Base-by-base conservation (phyloP, 176 grass and related monocot genomes). In the Saccharum spontaneum region DNA sequence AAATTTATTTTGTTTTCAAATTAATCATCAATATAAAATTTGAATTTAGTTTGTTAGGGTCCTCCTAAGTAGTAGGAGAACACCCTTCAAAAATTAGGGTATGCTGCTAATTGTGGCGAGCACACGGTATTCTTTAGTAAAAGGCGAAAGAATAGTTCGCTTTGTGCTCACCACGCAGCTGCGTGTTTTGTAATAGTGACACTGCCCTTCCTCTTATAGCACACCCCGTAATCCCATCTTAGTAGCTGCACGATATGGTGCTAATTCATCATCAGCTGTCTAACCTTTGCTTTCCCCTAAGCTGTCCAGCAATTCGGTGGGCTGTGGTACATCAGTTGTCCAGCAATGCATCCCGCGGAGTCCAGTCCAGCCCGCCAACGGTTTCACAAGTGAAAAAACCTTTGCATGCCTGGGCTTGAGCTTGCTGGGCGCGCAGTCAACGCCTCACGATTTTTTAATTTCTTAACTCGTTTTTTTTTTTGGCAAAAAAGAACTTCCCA, bases 111-210 rank as follows among this genome's bases (percentile, higher is more conserved):
- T 3, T 75, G n/a, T 79, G 68, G 59, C 38, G 67, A 11, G 78
- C 89, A 89, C 89, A 97, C 86, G 84, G 86, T 93, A 97, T 91
- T 91, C 91, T 97, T 97, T 93, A 90, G 91, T 97, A 90, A 90
- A 94, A 92, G 91, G 85, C 85, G 89, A 94, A 97, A 97, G 79
- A 94, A 94, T 92, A 92, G 87, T 87, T 92, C 83, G 71, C 87
- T 92, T 10, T 90, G 87, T 82, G 89, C 85, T 79, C 85, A 80
- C 85, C 89, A 88, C 87, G 76, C 89, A 88, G 85, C 87, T 90
- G 84, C 67, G 44, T 77, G 3, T 0, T 4, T 61, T 61, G 2
- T 0, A 4, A 3, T 0, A 1, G 8, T 24, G 9, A 1, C 57
- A 23, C 3, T 23, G 22, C 22, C 22, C 20, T 24, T 24, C 1